Conservation (phyloP, 2,329 filamentous ascomycete species). For the Calycina herbarum region DNA sequence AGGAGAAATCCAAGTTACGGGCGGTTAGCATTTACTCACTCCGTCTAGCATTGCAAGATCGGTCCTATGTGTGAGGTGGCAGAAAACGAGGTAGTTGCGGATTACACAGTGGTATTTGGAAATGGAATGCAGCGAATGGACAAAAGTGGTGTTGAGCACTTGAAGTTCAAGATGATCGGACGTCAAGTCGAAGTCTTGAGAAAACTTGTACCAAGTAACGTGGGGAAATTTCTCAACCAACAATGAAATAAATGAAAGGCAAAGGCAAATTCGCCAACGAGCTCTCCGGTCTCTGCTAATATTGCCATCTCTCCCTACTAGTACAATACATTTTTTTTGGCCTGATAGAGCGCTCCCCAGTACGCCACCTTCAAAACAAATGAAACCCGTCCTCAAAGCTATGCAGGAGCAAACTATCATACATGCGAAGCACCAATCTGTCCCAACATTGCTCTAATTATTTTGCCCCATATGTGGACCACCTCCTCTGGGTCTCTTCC, state of each 20-base stretch:
- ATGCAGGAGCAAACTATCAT: slow-evolving; percentile 34
- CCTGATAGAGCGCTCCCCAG: background rate
- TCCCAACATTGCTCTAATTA: slow-evolving; percentile 16
- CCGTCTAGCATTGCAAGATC: slow-evolving; percentile 66
- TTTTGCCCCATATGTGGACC: slow-evolving; percentile 31
- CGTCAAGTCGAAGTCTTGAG: slow-evolving; percentile 68
- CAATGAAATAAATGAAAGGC: background rate
- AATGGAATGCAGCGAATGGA: slow-evolving; percentile 60
- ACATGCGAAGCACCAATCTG: slow-evolving; percentile 24
- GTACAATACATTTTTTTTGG: slow-evolving; percentile 3
- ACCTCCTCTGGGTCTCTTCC: slow-evolving; percentile 49
- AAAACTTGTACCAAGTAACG: slow-evolving; percentile 65
- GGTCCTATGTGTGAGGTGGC: slow-evolving; percentile 62
- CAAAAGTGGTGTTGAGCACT: slow-evolving; percentile 59
- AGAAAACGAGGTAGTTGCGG: slow-evolving; percentile 58
- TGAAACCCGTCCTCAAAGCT: slow-evolving; percentile 28
- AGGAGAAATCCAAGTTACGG: slow-evolving; percentile 24
- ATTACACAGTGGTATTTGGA: slow-evolving; percentile 70
- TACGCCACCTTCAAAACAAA: slow-evolving; percentile 27
- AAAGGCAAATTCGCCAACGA: background rate
- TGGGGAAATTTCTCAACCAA: slow-evolving; percentile 32
- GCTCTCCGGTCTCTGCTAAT: background rate
- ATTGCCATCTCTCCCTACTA: background rate
- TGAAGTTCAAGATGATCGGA: slow-evolving; percentile 63
- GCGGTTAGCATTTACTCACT: slow-evolving; percentile 12